Evolutionary conservation across 2,329 filamentous ascomycete genomes (phyloP), one percentile per base, ranked within the genome.

Genomic region (Talaromyces sp.): DNA sequence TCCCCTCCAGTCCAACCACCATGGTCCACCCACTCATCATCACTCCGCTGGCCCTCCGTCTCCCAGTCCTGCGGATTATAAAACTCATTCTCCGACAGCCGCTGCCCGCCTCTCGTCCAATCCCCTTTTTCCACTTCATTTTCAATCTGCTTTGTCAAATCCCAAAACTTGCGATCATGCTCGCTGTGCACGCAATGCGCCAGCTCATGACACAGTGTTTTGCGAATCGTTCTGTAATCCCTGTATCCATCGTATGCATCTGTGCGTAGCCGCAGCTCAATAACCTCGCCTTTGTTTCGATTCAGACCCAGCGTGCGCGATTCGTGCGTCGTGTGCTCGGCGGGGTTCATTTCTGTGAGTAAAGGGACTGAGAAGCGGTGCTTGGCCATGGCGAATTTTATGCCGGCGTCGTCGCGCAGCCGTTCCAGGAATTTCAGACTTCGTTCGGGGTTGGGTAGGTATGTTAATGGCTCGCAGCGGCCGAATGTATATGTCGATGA

Each of bases 271-370:
- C 95, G 82, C 64, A 99, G 77, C 81, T 98, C 93, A 61, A 99
- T 96, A 1, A 92, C 91, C 74, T 96, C 89, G 63, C 95, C 95
- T 2, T 82, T 77, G 72, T 98, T 97, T 10, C 92, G 82, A 72
- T 99, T 99, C 47, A 98, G 75, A 0, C 95, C 95, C 0, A 98
- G 78, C 1, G 91, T 93, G 52, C 91, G 84, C 56, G 87, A 87
- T n/a, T 95, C 89, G 70, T 91, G 89, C 3, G 85, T 90, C 0
- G 93, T 97, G 75, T 97, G 87, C 67, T 88, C 84, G 0, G 88
- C 82, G 0, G 95, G 95, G 69, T 99, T 90, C 94, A 99, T 98
- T 77, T 99, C 95, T 0, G 93, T 97, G 30, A 99, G 82, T 3
- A 98, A 76, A 0, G 89, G 89, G 0, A 99, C 95, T 23, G 84